Evolutionary conservation across 2,329 filamentous ascomycete species (phyloP).

Genomic region (Hypomyces perniciosus): DNA sequence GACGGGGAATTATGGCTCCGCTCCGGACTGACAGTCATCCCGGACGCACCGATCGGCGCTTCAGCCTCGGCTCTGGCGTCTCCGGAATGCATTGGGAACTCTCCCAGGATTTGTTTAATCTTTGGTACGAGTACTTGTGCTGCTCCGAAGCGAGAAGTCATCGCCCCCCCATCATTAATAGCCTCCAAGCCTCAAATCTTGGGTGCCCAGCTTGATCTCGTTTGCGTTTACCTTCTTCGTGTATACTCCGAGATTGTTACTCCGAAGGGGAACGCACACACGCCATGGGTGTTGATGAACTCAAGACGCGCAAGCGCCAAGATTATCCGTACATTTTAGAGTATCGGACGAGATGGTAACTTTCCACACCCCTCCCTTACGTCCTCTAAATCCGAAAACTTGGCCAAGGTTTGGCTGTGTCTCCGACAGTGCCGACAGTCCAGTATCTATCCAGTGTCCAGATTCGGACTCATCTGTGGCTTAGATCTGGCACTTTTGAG

Average conservation of each 20-base stretch:
- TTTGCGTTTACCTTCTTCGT: background rate
- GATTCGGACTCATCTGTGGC: no score
- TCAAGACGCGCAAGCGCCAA: slow-evolving; percentile 57
- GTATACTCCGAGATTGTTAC: background rate
- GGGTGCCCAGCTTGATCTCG: no score
- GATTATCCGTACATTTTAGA: slow-evolving; percentile 77
- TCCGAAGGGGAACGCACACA: slow-evolving; percentile 3
- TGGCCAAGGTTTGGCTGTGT: background rate
- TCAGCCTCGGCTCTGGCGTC: no score
- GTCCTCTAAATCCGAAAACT: background rate
- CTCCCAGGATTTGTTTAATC: background rate
- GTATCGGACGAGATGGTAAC: slow-evolving; percentile 80
- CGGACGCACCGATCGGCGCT: no score
- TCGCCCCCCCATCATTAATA: no score
- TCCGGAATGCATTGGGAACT: background rate
- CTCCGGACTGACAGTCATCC: background rate
- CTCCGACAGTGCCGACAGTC: background rate
- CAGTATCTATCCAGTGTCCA: background rate
- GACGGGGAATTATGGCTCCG: slow-evolving; percentile 2
- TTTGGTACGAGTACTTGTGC: no score
- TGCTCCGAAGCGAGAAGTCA: no score
- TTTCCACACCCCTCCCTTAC: slow-evolving; percentile 6
- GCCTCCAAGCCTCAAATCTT: no score
- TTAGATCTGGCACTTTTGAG: no score
- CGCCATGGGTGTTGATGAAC: slow-evolving; percentile 19